Evolutionary conservation across 805 yeast species (phyloP), one percentile per base, ranked within the genome.

Genomic region (Starmerella bombi): DNA sequence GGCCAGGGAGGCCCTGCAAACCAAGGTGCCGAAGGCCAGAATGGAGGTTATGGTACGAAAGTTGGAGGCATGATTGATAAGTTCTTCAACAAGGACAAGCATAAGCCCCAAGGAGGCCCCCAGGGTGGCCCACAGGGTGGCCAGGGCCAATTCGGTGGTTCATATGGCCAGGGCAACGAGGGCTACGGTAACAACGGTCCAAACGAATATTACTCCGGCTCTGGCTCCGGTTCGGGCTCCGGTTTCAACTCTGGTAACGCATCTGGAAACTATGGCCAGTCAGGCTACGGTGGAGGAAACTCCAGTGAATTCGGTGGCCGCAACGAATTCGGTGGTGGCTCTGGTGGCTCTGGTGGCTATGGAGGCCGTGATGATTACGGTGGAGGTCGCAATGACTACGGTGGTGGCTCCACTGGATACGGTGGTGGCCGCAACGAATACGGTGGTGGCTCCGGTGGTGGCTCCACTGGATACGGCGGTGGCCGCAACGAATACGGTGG

Each of bases 21-120:
- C 27, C 36, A 32, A 25, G n/a, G 19, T 16, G 40, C 40, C 23
- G 31, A 34, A 28, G 4, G 14, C 37, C 14, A 25, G 19, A n/a
- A 37, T 31, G 15, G 25, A 12, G 8, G 32, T 17, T 7, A 20
- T 9, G 44, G 41, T 23, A 3, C 10, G 16, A 38, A 34, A 20
- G 14, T 44, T 18, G 48, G 41, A 23, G 35, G 36, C 18, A 41
- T 41, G 45, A 38, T 44, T 15, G 45, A 44, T 30, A 35, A 27
- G 18, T 44, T 23, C 36, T 27, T 44, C 19, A 30, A 44, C 33
- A 41, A 44, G 31, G 31, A 42, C 29, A 20, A 27, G 31, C 20
- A 32, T 31, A 20, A 36, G 7, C 29, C 14, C 16, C 27, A 4
- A 10, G 22, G 14, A 8, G 27, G 21, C 14, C 5, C 5, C 33